A percentile compares a stretch with the other conserved stretches of the same genome.
Evolutionary conservation across 1,284 basidiomycete genomes (phyloP).

Genomic region (Fereydounia khargensis): DNA sequence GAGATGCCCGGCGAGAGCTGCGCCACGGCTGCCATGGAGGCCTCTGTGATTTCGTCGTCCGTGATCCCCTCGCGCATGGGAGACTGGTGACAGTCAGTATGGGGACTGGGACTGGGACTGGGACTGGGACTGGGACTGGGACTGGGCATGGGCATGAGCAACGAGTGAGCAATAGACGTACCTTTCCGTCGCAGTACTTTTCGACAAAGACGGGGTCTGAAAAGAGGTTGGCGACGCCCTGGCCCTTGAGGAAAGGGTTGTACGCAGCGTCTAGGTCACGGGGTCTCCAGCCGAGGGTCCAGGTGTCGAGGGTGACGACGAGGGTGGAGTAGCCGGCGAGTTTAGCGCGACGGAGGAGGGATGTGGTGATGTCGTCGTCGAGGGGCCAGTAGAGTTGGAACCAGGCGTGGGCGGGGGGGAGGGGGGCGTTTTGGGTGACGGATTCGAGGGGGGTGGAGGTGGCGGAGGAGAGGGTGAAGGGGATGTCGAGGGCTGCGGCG

Average conservation of each 20-base stretch:
- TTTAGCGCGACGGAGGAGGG: slow-evolving; percentile 68
- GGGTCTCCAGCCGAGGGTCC: slow-evolving; percentile 38
- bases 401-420: slow-evolving; percentile 32
- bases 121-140: too few species aligned
- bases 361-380: slow-evolving; percentile 66
- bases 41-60: slow-evolving; percentile 37
- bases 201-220: slow-evolving; percentile 49
- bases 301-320: slow-evolving; percentile 60
- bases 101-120: too few species aligned
- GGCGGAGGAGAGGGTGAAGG: slow-evolving; percentile 43
- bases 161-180: background rate
- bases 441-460: slow-evolving; percentile 34
- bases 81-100: too few species aligned
- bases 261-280: slow-evolving; percentile 60
- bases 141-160: background rate
- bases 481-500: slow-evolving; percentile 28
- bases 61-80: slow-evolving; percentile 29
- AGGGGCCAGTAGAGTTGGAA: slow-evolving; percentile 62
- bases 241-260: slow-evolving; percentile 66
- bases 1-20: slow-evolving; percentile 44
- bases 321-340: slow-evolving; percentile 67
- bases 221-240: slow-evolving; percentile 45
- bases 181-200: slow-evolving; percentile 43
- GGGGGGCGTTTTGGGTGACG: slow-evolving; percentile 22
- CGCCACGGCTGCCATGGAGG: slow-evolving; percentile 30